Evolutionary conservation across 2,329 filamentous ascomycete species (phyloP).

Genomic region (Pseudogymnoascus sp.): DNA sequence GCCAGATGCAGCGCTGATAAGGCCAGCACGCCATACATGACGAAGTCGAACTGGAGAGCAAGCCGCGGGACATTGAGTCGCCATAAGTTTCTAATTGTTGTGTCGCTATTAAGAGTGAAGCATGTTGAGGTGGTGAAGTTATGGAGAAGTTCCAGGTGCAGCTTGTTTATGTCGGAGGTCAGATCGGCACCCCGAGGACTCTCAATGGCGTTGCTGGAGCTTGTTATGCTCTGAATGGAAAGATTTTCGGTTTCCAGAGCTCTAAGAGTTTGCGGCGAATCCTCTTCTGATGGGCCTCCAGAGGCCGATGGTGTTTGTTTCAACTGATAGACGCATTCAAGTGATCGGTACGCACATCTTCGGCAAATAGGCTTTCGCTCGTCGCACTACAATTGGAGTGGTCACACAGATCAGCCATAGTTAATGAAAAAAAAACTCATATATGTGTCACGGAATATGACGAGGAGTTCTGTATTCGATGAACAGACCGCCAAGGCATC

Average conservation of each 20-base stretch:
- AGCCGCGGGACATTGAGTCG: constrained; percentile 40
- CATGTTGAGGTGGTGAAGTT: constrained; percentile 45
- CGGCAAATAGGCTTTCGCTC: constrained; percentile 34
- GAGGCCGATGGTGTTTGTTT: constrained; percentile 12
- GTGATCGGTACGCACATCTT: constrained; percentile 36
- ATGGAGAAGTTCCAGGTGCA: constrained; percentile 46
- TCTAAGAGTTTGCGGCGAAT: constrained; percentile 9
- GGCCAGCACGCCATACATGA: constrained; percentile 43
- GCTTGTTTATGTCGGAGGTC: constrained; percentile 28
- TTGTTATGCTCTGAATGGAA: not conserved
- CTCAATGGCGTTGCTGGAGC: not conserved
- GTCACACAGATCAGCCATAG: not conserved
- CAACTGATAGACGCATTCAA: constrained; percentile 32
- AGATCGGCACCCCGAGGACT: constrained; percentile 1
- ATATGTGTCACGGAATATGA: not conserved
- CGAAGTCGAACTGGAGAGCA: constrained; percentile 39
- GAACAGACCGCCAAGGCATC: not conserved
- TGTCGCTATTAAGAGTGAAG: constrained; percentile 38
- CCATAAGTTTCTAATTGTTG: constrained; percentile 39
- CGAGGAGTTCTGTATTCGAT: not conserved
- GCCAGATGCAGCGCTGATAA: constrained; percentile 44
- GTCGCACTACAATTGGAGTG: constrained; percentile 30
- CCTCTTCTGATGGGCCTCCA: constrained; percentile 9
- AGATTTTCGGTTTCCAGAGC: not conserved
- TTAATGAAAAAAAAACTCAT: not conserved